Evolutionary conservation across 441 rosid species (phyloP).

Genomic region (Cnidoscolus chayamansa): DNA sequence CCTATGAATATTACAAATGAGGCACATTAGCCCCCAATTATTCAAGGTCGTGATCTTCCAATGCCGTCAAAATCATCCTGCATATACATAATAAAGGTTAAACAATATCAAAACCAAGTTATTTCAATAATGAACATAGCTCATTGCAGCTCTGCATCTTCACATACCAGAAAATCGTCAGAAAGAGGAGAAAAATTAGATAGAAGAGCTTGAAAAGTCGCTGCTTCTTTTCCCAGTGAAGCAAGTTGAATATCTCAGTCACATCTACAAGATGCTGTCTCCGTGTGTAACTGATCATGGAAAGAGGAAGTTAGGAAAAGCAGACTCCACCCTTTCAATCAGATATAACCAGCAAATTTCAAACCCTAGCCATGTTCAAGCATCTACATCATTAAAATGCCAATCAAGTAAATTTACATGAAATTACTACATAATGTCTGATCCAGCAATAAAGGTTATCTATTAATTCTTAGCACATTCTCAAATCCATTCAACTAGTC

Average conservation of each 20-base stretch:
- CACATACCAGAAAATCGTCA: slow-evolving; percentile 72
- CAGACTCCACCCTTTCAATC: not conserved
- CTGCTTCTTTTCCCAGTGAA: slow-evolving; percentile 79
- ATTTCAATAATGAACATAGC: not conserved
- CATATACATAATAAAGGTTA: slow-evolving; percentile 15
- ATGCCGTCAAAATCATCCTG: slow-evolving; percentile 80
- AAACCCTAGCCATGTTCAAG: not conserved
- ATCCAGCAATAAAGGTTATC: not conserved
- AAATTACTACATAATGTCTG: not conserved
- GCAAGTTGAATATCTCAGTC: slow-evolving; percentile 91
- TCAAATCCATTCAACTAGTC: not conserved
- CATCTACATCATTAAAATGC: not conserved
- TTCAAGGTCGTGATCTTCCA: slow-evolving; percentile 54
- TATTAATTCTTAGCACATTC: not conserved
- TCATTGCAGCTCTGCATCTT: not conserved
- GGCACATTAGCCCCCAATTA: slow-evolving; percentile 18
- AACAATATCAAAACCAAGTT: not conserved
- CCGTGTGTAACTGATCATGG: slow-evolving; percentile 47
- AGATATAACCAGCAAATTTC: not conserved
- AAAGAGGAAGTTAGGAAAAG: not conserved
- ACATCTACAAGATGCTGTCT: slow-evolving; percentile 74
- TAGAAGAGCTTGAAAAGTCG: slow-evolving; percentile 83
- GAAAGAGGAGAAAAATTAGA: slow-evolving; percentile 58
- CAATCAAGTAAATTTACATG: not conserved
- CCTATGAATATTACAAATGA: not conserved